Base-by-base conservation (phyloP, 345 rosid genomes). In the Camelina sativa region DNA sequence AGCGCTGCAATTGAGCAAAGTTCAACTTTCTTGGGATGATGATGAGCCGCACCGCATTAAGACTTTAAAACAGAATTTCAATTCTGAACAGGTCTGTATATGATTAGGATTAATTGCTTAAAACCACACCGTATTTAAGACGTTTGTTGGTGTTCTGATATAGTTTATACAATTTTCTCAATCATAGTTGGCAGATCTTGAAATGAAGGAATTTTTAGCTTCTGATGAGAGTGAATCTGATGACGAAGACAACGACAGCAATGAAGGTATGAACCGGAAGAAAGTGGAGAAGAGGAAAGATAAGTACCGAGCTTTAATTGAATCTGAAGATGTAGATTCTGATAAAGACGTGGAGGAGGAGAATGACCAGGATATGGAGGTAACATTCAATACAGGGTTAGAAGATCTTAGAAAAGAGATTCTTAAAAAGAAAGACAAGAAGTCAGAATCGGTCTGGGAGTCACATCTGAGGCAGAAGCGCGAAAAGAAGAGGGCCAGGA, bases 31-130 rank as follows among this genome's bases (percentile, higher is more conserved):
- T 41, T 95, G 99, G 99, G 99, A 92, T 83, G 99, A 90, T 50
- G 99, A 95, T 86, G 98, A 92, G 77, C 98, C 98, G 5, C 86
- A 90, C 43, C 96, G 98, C 15, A 76, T 76, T 9, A 95, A 84
- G 83, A 86, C 95, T 51, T 82, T 95, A 80, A 92, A 84, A 43
- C 85, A 84, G 76, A 89, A 85, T 76, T 86, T 90, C 69, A 89
- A 83, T 63, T 84, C 85, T 62, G 96, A 90, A 44, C 97, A 95
- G 96, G 98, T 89, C 63, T 51, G n/a, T 73, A 16, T 2, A 25
- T 23, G 25, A 28, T 28, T 28, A 28, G 30, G 30, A 28, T 28
- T 28, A 28, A 28, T 28, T 28, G 30, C 30, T 28, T 28, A 28
- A 28, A 28, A 28, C 30, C 0, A 4, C 5, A 28, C 30, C 1